Conservation (phyloP, 2,329 filamentous ascomycete species). For the Diaporthe citri region DNA sequence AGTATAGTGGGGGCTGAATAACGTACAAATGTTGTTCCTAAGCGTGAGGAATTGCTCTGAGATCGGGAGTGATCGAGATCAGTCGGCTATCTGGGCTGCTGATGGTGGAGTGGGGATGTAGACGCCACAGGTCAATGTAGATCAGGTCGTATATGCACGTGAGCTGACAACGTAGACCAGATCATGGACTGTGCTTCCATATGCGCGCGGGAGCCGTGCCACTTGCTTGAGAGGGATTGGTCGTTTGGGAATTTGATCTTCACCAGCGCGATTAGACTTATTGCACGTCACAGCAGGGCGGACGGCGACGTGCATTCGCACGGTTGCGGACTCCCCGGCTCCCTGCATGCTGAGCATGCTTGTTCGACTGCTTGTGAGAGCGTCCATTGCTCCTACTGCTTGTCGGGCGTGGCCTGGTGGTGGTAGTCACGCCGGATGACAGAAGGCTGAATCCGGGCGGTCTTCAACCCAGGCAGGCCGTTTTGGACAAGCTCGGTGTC, state of each 20-base stretch:
- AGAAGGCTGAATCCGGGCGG: not conserved
- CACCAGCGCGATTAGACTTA: not conserved
- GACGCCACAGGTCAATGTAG: not conserved
- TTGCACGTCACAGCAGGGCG: not conserved
- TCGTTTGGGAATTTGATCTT: too few species aligned
- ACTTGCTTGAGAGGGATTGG: not conserved
- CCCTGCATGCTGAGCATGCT: not conserved
- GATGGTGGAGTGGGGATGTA: not conserved
- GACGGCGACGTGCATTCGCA: not conserved
- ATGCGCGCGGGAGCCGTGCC: not conserved
- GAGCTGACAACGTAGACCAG: not conserved
- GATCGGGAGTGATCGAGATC: constrained; percentile 19
- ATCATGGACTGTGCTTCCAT: not conserved
- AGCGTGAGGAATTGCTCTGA: not conserved
- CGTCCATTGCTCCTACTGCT: too few species aligned
- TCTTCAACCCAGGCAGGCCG: not conserved
- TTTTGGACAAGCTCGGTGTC: not conserved
- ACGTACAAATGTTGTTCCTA: not conserved
- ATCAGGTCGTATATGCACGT: not conserved
- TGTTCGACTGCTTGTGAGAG: not conserved
- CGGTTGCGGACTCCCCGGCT: not conserved
- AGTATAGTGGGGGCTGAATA: not conserved
- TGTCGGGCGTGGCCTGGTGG: not conserved
- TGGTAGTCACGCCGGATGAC: not conserved
- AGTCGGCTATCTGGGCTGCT: not conserved